Evolutionary conservation across 805 yeast genomes (phyloP), one percentile per base, ranked within the genome.

Genomic region (Candida orba): DNA sequence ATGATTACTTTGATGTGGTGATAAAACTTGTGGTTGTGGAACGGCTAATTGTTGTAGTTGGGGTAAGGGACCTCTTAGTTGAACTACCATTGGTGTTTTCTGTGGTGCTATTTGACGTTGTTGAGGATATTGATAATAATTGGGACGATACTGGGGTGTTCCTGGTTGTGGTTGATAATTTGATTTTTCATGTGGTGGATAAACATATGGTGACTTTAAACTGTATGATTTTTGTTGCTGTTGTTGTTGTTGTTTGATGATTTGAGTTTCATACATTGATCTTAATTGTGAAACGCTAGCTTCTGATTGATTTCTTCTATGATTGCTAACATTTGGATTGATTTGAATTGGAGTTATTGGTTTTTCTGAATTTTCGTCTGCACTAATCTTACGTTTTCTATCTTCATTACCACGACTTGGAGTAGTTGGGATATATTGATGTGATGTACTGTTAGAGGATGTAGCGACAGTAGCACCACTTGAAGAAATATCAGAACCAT

Each of bases 281-380:
- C 60, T 51, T 5, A 58, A 37, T 24, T 54, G 59, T 1, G 58
- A 31, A 2, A 56, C 60, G 34, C 43, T 56, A 1, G 62, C 60
- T 36, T 58, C 63, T 4, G 60, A 56, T 39, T 55, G 62, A 36
- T 56, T 56, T 42, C 63, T 48, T 47, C 61, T 50, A 40, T 58
- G 60, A 7, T 40, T 24, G 1, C 18, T 14, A 12, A 24, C 14
- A 4, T 14, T 33, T 24, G 37, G 15, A 25, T 25, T 40, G 2
- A 25, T 8, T 20, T 40, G 23, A 13, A 24, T 33, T 12, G 45
- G 35, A 9, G 40, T 36, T 8, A 17, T 32, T 31, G 24, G 39
- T 7, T 18, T 23, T 13, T 32, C 40, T 20, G 32, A 20, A 2
- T 27, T 39, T 14, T 36, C 43, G 18, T 39, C 45, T 20, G 32